Percentiles rank a stretch among this genome's conserved stretches.
phyloP scores from a whole-genome alignment of 2,329 filamentous ascomycete species.

The Trichoderma brevicompactum region DNA sequence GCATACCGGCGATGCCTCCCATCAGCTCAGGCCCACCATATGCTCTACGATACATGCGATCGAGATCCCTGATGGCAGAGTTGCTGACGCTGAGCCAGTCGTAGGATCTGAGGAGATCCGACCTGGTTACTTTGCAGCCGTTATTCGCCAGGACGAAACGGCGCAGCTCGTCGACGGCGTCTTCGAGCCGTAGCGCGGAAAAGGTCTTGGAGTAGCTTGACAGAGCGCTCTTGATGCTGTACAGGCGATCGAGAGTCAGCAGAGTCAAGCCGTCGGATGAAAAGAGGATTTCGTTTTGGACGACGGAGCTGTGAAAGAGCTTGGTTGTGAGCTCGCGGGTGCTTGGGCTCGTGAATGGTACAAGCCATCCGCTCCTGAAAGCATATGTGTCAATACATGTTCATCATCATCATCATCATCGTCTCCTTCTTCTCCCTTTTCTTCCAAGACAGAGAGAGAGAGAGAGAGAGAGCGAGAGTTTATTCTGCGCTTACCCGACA shows the following conservation, averaged over 20 bases:
- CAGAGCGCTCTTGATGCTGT: slow-evolving; percentile 66
- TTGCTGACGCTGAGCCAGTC: slow-evolving; percentile 60
- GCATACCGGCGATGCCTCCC: slow-evolving; percentile 52
- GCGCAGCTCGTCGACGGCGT: slow-evolving; percentile 66
- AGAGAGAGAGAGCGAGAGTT: neutral
- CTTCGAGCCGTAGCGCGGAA: slow-evolving; percentile 55
- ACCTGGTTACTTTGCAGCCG: slow-evolving; percentile 53
- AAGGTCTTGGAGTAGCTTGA: slow-evolving; percentile 58
- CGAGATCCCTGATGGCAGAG: slow-evolving; percentile 57
- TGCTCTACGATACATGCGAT: slow-evolving; percentile 59
- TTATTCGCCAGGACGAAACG: slow-evolving; percentile 61
- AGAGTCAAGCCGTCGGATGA: slow-evolving; percentile 63
- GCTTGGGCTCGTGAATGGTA: slow-evolving; percentile 49
- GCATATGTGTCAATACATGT: neutral
- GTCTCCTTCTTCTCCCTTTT: neutral
- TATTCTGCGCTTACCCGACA: slow-evolving; percentile 43
- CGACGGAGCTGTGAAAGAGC: slow-evolving; percentile 59
- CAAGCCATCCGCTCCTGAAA: slow-evolving; percentile 48
- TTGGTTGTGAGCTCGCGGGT: slow-evolving; percentile 53
- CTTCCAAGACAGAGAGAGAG: neutral
- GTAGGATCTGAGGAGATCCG: slow-evolving; percentile 59
- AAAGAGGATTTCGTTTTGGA: slow-evolving; percentile 66
- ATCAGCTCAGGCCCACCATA: slow-evolving; percentile 56
- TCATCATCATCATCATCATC: neutral
- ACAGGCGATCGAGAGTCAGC: slow-evolving; percentile 64